Conservation (phyloP, 164 flowering plant genomes). For the Kingdonia uniflora region DNA sequence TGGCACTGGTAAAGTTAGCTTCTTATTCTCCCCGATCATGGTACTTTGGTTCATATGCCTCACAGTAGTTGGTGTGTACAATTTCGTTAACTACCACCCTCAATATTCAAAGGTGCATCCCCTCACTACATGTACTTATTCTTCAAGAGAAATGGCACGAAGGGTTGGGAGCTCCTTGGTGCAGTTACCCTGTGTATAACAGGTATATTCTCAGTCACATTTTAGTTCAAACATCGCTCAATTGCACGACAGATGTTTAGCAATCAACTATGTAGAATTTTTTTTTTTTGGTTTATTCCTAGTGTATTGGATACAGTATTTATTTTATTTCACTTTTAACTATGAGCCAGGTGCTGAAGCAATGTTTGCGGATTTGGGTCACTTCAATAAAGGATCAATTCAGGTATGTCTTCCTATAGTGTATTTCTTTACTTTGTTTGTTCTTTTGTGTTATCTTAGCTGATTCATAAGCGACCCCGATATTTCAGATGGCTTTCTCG, state of each 20-base stretch:
- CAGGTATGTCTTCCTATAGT: constrained; percentile 1
- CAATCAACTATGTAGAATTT: too few relatives aligned
- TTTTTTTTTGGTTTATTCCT: neutral
- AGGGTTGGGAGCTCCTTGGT: neutral
- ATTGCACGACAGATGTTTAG: too few relatives aligned
- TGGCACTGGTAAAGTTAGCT: neutral
- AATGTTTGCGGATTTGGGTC: constrained; percentile 20
- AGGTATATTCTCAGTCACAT: too few relatives aligned
- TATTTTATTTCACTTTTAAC: neutral
- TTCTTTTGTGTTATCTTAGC: neutral
- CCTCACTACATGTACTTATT: neutral
- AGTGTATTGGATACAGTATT: neutral
- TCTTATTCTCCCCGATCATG: constrained; percentile 1
- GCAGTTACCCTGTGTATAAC: neutral
- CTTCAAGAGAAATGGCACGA: neutral
- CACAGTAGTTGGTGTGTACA: neutral
- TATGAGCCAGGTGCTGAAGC: constrained; percentile 9
- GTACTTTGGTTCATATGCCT: constrained; percentile 1
- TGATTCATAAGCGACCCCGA: neutral
- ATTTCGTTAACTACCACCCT: neutral
- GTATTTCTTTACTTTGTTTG: neutral
- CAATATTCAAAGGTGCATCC: neutral
- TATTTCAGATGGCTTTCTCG: neutral
- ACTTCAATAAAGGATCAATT: constrained; percentile 11
- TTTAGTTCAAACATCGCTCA: too few relatives aligned